Percentiles rank a stretch among this genome's conserved stretches.
Evolutionary conservation across 129 eudicot species (phyloP).

Genomic region (Chrysanthemum makinoi): DNA sequence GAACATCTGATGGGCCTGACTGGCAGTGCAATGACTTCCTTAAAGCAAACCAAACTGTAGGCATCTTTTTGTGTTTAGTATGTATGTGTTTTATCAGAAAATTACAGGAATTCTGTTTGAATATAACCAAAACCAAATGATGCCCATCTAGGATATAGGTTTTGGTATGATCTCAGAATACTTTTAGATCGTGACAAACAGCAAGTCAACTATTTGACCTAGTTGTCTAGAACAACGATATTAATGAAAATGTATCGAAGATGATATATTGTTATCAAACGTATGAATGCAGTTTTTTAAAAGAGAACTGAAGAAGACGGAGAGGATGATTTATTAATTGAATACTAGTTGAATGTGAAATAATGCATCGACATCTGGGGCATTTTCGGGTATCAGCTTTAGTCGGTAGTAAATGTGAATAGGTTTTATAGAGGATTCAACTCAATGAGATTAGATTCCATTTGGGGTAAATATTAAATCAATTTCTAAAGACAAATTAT

Average conservation of each 20-base stretch:
- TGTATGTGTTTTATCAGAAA: conserved; percentile 18
- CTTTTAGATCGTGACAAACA: conserved; percentile 17
- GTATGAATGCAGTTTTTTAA: background rate
- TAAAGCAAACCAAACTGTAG: conserved; percentile 74
- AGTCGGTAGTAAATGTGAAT: conserved; percentile 22
- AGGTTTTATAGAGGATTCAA: conserved; percentile 17
- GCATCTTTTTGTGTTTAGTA: conserved; percentile 40
- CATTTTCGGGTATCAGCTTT: conserved; percentile 22
- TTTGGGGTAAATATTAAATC: background rate
- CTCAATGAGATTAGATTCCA: conserved; percentile 21
- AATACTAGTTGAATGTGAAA: conserved; percentile 9
- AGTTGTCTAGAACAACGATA: conserved; percentile 12
- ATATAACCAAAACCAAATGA: conserved; percentile 3
- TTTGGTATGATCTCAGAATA: conserved; percentile 16
- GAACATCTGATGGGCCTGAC: conserved; percentile 59
- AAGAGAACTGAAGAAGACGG: conserved; percentile 11
- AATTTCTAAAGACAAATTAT: background rate
- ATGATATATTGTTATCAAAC: background rate
- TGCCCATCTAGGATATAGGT: conserved; percentile 25
- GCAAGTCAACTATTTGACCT: conserved; percentile 32
- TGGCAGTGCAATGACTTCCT: conserved; percentile 73
- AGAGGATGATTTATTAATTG: background rate
- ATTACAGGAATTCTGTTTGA: conserved; percentile 3
- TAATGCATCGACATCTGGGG: conserved; percentile 16
- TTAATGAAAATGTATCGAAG: background rate